These are phyloP conservation scores for Iris macrosiphon DNA, from an alignment of 106 monocot genomes.

Conservation along the genomic window DNA sequence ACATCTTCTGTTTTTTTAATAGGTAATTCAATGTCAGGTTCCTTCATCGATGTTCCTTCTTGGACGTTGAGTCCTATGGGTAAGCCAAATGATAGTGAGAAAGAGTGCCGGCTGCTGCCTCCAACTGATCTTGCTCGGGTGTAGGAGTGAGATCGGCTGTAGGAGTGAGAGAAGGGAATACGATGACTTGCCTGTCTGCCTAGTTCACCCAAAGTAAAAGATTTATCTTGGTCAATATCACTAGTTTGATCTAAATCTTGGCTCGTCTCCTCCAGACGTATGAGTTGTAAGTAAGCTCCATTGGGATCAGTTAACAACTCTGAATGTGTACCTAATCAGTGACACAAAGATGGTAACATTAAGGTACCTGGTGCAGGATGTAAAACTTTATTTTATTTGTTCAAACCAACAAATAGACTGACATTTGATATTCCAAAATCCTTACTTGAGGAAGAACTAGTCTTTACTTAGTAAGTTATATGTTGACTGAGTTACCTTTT, in stretches of 20 bases:
- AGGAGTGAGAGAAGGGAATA: slow-evolving; percentile 4
- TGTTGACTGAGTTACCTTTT: slow-evolving; percentile 12
- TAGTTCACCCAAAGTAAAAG: not conserved
- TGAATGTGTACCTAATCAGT: slow-evolving; percentile 32
- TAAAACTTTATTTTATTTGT: no score
- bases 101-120: slow-evolving; percentile 15
- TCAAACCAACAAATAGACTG: no score
- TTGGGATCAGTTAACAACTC: slow-evolving; percentile 24
- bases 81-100: slow-evolving; percentile 14
- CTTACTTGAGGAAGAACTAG: no score
- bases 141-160: no score
- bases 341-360: no score
- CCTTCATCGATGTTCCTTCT: not conserved
- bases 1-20: not conserved
- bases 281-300: slow-evolving; percentile 34
- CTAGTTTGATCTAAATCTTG: slow-evolving; percentile 1
- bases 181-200: slow-evolving; percentile 7
- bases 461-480: no score
- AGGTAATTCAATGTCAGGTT: not conserved
- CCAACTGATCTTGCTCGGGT: slow-evolving; percentile 17
- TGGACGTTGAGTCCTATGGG: not conserved
- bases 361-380: no score
- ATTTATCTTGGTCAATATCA: not conserved
- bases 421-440: no score
- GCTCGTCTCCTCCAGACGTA: slow-evolving; percentile 27